A percentile compares a stretch with the other conserved stretches of the same genome.
Evolutionary conservation across 106 monocot species (phyloP).

Genomic region (Alisma plantagoaquatica): DNA sequence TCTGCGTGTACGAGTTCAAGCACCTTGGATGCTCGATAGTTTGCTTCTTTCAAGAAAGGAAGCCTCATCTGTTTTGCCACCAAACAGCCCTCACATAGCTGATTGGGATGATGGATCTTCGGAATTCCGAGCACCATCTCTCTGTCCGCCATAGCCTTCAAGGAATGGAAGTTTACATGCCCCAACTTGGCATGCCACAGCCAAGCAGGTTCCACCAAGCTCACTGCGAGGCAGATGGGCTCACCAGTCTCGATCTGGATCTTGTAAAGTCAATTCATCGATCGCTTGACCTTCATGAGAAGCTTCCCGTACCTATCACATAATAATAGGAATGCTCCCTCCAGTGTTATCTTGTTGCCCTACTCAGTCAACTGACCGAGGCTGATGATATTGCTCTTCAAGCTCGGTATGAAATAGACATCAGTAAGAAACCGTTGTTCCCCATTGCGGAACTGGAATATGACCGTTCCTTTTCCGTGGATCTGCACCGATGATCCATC

Average conservation of each 20-base stretch:
- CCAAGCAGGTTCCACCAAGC: too few relatives aligned
- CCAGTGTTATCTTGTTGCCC: neutral
- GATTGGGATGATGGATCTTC: neutral
- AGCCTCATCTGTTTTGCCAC: conserved; percentile 7
- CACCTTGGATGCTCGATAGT: neutral
- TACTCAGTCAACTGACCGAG: neutral
- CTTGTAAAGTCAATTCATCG: neutral
- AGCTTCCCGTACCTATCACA: neutral
- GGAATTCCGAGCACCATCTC: neutral
- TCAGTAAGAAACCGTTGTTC: neutral
- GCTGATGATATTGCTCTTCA: neutral
- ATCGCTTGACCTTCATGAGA: neutral
- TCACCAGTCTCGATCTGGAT: neutral
- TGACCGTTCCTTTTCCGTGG: neutral
- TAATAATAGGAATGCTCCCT: neutral
- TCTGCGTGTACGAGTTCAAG: conserved; percentile 5
- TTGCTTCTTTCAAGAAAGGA: conserved; percentile 3
- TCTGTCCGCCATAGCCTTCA: neutral
- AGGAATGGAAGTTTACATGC: neutral
- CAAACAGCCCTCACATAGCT: neutral
- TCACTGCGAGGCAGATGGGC: neutral
- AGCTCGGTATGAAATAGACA: neutral
- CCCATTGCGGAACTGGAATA: neutral
- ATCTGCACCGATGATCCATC: neutral
- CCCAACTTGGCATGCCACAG: neutral